A percentile compares a stretch with the other conserved stretches of the same genome.
These are phyloP conservation scores for Pseudozyma tsukubaensis DNA, from an alignment of 1,284 basidiomycete genomes.

Conservation along the genomic window DNA sequence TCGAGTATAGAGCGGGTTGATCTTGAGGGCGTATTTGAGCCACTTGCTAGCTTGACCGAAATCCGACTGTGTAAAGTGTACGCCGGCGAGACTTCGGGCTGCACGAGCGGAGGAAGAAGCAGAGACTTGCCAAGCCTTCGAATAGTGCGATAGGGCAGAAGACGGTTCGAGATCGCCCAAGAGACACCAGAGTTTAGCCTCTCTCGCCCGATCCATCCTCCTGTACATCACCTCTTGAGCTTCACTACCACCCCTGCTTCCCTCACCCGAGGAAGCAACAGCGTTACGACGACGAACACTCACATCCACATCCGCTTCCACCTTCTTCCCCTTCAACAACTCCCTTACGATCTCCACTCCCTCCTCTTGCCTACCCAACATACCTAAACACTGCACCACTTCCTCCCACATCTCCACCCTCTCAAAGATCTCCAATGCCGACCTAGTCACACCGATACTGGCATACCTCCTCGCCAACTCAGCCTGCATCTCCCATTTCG, in stretches of 20 bases:
- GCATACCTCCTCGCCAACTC: constrained; percentile 64
- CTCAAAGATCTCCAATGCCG: constrained; percentile 66
- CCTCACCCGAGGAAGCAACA: neutral
- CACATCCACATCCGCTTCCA: constrained; percentile 59
- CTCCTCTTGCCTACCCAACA: constrained; percentile 60
- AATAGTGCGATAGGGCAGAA: constrained; percentile 79
- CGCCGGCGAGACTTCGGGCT: constrained; percentile 88
- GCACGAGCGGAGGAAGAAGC: constrained; percentile 83
- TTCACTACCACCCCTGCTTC: constrained; percentile 46
- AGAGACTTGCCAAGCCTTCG: constrained; percentile 85
- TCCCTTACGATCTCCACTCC: constrained; percentile 64
- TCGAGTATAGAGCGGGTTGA: constrained; percentile 87
- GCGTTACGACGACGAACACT: constrained; percentile 34
- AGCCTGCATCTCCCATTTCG: constrained; percentile 67
- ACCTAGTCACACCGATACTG: constrained; percentile 62
- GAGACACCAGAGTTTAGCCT: constrained; percentile 94
- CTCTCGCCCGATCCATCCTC: constrained; percentile 77
- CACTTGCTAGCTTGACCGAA: constrained; percentile 78
- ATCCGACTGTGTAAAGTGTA: constrained; percentile 79
- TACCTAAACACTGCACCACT: constrained; percentile 63
- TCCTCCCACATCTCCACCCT: constrained; percentile 67
- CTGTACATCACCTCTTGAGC: constrained; percentile 71
- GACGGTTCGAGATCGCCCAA: constrained; percentile 86
- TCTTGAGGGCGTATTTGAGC: constrained; percentile 77
- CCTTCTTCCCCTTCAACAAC: constrained; percentile 61